phyloP scores from a whole-genome alignment of 2,329 filamentous ascomycete genomes.

The Colletotrichum eleusines region DNA sequence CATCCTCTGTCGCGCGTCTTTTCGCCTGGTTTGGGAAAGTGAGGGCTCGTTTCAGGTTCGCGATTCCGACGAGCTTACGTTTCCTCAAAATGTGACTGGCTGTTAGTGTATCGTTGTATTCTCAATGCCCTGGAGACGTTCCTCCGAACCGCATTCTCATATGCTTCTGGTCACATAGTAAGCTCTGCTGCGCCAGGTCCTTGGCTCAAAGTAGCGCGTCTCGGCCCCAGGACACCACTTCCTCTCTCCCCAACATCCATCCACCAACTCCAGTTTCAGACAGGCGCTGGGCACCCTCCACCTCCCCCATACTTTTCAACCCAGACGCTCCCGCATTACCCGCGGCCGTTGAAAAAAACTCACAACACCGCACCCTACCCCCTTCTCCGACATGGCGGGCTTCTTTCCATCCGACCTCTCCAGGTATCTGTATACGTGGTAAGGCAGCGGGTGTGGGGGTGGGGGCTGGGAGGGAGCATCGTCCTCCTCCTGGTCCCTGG shows the following conservation, averaged over 20 bases:
- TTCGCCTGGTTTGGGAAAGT: background rate
- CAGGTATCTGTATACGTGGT: background rate
- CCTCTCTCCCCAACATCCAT: background rate
- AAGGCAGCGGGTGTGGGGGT: background rate
- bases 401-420: background rate
- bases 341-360: background rate
- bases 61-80: constrained; percentile 7
- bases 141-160: background rate
- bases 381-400: background rate
- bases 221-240: background rate
- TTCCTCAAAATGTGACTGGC: background rate
- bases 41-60: constrained; percentile 7
- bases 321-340: background rate
- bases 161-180: background rate
- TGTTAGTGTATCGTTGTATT: background rate
- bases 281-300: background rate
- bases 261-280: background rate
- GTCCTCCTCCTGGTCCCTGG: background rate
- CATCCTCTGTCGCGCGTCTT: background rate
- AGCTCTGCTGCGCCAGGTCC: background rate
- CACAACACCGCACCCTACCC: background rate
- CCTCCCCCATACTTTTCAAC: constrained; percentile 9
- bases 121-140: background rate
- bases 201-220: background rate
- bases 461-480: background rate